Evolutionary conservation across 495 filamentous ascomycete genomes (phyloP).

Genomic region (Chaetomium tenue): DNA sequence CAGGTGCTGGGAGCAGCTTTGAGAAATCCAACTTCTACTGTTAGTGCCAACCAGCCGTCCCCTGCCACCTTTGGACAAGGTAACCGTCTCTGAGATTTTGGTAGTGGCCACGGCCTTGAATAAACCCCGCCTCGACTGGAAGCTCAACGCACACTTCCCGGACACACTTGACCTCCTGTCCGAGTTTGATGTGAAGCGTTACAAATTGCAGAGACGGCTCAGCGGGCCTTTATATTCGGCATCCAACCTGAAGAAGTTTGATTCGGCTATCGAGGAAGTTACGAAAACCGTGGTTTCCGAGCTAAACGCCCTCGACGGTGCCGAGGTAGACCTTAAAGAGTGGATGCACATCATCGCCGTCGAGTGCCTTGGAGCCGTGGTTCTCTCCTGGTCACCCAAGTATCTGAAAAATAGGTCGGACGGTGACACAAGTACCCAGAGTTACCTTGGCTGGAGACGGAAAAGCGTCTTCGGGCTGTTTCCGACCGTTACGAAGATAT

Average conservation of each 20-base stretch:
- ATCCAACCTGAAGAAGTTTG: slow-evolving; percentile 39
- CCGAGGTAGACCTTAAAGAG: slow-evolving; percentile 39
- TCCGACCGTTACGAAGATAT: slow-evolving; percentile 24
- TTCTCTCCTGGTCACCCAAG: slow-evolving; percentile 43
- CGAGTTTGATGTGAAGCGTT: slow-evolving; percentile 40
- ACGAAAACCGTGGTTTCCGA: slow-evolving; percentile 28
- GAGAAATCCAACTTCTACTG: slow-evolving; percentile 44
- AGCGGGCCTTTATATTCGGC: slow-evolving; percentile 41
- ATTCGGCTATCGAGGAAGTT: slow-evolving; percentile 38
- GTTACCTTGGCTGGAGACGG: slow-evolving; percentile 39
- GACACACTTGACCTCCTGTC: slow-evolving; percentile 42
- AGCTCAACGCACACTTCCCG: slow-evolving; percentile 24
- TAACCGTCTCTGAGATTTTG: background rate
- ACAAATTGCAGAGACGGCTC: slow-evolving; percentile 41
- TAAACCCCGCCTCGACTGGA: slow-evolving; percentile 29
- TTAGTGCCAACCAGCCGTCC: slow-evolving; percentile 15
- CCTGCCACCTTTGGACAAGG: no score
- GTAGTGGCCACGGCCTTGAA: slow-evolving; percentile 33
- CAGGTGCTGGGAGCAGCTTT: slow-evolving; percentile 35
- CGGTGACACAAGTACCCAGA: slow-evolving; percentile 38
- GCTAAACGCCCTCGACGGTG: slow-evolving; percentile 29
- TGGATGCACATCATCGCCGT: slow-evolving; percentile 48
- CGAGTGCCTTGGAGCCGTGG: slow-evolving; percentile 43
- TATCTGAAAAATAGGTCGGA: slow-evolving; percentile 38
- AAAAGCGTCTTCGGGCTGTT: slow-evolving; percentile 43